phyloP scores from a whole-genome alignment of 495 filamentous ascomycete species.

The Lepraria neglecta region DNA sequence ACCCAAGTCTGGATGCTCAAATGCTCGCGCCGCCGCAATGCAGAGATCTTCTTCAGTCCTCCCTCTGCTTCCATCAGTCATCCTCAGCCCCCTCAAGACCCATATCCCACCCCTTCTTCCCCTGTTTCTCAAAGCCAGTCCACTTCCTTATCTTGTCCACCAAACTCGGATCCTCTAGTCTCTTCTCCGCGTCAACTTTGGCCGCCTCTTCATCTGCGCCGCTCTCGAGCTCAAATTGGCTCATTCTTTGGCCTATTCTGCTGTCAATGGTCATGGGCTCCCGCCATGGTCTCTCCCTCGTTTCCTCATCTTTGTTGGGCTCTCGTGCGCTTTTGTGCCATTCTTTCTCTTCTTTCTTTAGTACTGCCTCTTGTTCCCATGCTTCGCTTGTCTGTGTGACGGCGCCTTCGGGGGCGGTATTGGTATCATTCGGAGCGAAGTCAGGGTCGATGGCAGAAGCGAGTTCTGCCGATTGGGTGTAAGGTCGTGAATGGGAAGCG shows the following conservation, averaged over 20 bases:
- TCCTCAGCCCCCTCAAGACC: constrained; percentile 21
- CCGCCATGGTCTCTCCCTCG: constrained; percentile 61
- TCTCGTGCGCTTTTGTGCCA: constrained; percentile 70
- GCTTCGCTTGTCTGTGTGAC: constrained; percentile 20
- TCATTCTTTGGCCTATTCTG: constrained; percentile 75
- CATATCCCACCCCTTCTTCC: constrained; percentile 25
- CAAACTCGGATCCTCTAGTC: neutral
- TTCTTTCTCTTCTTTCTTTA: constrained; percentile 71
- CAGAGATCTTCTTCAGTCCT: neutral
- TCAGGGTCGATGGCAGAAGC: constrained; percentile 31
- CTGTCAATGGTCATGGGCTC: constrained; percentile 71
- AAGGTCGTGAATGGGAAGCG: constrained; percentile 50
- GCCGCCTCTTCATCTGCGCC: constrained; percentile 16
- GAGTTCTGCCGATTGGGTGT: constrained; percentile 23
- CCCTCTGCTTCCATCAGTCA: neutral
- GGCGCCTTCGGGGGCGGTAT: constrained; percentile 33
- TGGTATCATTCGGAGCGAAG: constrained; percentile 17
- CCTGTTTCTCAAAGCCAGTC: constrained; percentile 16
- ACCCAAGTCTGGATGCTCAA: neutral
- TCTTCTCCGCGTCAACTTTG: constrained; percentile 14
- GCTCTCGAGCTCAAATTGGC: constrained; percentile 54
- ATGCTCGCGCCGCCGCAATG: constrained; percentile 16
- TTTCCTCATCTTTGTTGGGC: constrained; percentile 19
- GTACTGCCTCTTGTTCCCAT: constrained; percentile 64
- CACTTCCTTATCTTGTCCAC: constrained; percentile 17